Evolutionary conservation across 129 eudicot genomes (phyloP).

Genomic region (Centaurea solstitialis): DNA sequence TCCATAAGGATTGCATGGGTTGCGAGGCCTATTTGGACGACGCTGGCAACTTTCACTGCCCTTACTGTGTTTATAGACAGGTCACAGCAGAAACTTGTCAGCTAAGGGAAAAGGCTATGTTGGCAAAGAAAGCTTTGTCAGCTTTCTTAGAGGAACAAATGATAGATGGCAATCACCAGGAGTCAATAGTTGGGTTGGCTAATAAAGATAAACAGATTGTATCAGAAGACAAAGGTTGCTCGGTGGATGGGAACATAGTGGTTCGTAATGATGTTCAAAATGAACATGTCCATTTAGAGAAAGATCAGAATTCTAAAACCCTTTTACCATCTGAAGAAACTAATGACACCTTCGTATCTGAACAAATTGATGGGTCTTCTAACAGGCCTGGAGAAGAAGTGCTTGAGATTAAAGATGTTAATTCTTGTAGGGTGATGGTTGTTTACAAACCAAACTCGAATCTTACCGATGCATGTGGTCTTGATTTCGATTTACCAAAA

Average conservation of each 20-base stretch:
- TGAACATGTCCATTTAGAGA: constrained; percentile 11
- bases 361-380: constrained; percentile 2
- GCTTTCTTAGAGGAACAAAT: constrained; percentile 38
- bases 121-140: constrained; percentile 48
- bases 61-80: constrained; percentile 56
- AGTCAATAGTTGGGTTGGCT: constrained; percentile 5
- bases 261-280: constrained; percentile 12
- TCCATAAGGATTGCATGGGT: constrained; percentile 69
- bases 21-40: constrained; percentile 46
- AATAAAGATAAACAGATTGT: constrained; percentile 11
- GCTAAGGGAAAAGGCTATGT: constrained; percentile 40
- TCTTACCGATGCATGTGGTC: constrained; percentile 8
- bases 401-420: background rate
- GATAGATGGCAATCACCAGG: constrained; percentile 12
- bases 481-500: background rate
- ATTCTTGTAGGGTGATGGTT: constrained; percentile 25
- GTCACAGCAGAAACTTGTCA: constrained; percentile 20
- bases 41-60: constrained; percentile 56
- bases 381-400: background rate
- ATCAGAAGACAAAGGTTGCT: constrained; percentile 10
- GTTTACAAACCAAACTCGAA: constrained; percentile 18
- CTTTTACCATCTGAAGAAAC: constrained; percentile 18
- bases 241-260: background rate
- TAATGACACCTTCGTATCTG: constrained; percentile 7
- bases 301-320: constrained; percentile 1